Conservation (phyloP, 1,284 basidiomycete genomes). For the Rhodotorula sp. region DNA sequence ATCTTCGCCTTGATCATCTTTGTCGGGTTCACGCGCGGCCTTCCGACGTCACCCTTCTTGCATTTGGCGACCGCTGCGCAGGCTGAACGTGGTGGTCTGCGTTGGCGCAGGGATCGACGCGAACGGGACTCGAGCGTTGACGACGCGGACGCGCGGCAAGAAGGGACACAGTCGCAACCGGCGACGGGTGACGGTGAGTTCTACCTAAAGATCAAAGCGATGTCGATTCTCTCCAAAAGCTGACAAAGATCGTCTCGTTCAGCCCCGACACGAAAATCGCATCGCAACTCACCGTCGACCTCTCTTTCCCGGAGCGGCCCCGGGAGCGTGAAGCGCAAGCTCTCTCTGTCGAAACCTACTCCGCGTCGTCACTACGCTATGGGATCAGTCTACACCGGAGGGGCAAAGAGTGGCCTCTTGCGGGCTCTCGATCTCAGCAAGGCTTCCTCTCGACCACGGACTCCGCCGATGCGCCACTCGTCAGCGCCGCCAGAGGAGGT, state of each 20-base stretch:
- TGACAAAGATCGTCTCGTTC: not conserved
- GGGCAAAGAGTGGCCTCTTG: not conserved
- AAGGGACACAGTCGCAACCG: not conserved
- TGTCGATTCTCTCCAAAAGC: not conserved
- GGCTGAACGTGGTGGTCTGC: not conserved
- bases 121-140: not conserved
- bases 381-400: not conserved
- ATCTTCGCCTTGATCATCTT: slow-evolving; percentile 76
- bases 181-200: not conserved
- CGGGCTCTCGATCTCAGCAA: slow-evolving; percentile 1
- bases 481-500: slow-evolving; percentile 34
- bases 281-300: slow-evolving; percentile 10
- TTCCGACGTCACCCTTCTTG: slow-evolving; percentile 48
- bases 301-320: slow-evolving; percentile 7
- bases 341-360: slow-evolving; percentile 14
- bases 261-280: not conserved
- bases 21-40: slow-evolving; percentile 77
- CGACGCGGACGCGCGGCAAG: not conserved
- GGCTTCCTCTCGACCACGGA: slow-evolving; percentile 13
- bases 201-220: not conserved
- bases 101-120: not conserved
- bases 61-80: slow-evolving; percentile 15
- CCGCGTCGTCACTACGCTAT: slow-evolving; percentile 33
- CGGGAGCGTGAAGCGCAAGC: slow-evolving; percentile 16
- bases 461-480: slow-evolving; percentile 24